Base-by-base conservation (phyloP, 225 moss, liverwort and hornwort genomes). In the Bryoerythrophyllum caledonicum region DNA sequence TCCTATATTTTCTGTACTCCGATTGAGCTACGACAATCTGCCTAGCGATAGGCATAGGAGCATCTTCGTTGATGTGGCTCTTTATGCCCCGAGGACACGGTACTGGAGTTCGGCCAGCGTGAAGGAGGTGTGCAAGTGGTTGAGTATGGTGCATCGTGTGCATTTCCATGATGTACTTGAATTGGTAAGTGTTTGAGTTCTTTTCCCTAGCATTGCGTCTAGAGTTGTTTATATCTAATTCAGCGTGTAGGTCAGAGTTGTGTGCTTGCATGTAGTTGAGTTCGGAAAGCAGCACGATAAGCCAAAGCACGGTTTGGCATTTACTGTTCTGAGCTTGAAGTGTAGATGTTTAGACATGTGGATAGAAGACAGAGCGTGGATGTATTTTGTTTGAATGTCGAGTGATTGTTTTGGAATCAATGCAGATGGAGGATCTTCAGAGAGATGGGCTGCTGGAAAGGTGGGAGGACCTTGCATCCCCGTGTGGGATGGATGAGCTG, bases 391-490 rank as follows among this genome's bases (percentile, higher is more conserved):
- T n/a, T n/a, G n/a, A n/a, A n/a, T n/a, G n/a, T n/a, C n/a, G n/a
- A n/a, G n/a, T n/a, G n/a, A n/a, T n/a, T n/a, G n/a, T n/a, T n/a
- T n/a, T n/a, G n/a, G n/a, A n/a, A n/a, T n/a, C n/a, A n/a, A 27
- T 56, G 75, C 28, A 75, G 55, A 41, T 75, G 75, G 12, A 56
- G 26, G 53, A 54, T 75, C 43, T 75, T 27, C 5, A 32, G 7
- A 55, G 12, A 5, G 20, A 23, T 15, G 66, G 56, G 8, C 66
- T 75, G 14, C 8, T 75, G 0, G 66, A 67, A 30, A 13, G 66
- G 24, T 75, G 75, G 52, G 30, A 68, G 51, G 6, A 14, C 34
- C 6, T 34, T 30, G 13, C 52, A 52, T 68, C n/a, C 5, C 34
- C 32, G 0, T 19, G 51, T 2, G 57, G 28, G 24, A 56, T 75